Evolutionary conservation across 768 basidiomycete species (phyloP).

Genomic region (Termitomyces sp.): DNA sequence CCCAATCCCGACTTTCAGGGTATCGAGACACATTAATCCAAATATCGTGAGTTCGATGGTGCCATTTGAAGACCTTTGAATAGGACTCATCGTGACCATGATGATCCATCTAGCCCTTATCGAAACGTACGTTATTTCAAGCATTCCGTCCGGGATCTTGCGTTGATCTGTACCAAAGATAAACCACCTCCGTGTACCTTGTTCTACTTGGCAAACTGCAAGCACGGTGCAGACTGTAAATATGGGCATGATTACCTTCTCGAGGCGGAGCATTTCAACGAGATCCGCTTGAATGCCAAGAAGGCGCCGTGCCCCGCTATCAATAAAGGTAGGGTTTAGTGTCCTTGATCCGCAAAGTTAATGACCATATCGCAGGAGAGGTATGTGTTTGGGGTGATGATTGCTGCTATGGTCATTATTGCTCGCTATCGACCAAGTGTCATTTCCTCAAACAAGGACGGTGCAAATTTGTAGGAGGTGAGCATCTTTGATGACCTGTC

Average conservation of each 20-base stretch:
- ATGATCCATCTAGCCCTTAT: slow-evolving; percentile 37
- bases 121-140: slow-evolving; percentile 46
- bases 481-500: slow-evolving; percentile 13
- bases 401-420: slow-evolving; percentile 52
- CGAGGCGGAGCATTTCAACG: slow-evolving; percentile 44
- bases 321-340: slow-evolving; percentile 43
- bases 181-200: slow-evolving; percentile 63
- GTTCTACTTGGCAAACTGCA: slow-evolving; percentile 59
- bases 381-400: slow-evolving; percentile 53
- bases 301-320: slow-evolving; percentile 56
- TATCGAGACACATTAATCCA: slow-evolving; percentile 43
- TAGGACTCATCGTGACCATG: not conserved
- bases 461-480: slow-evolving; percentile 62
- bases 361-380: slow-evolving; percentile 35
- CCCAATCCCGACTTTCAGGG: slow-evolving; percentile 28
- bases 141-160: slow-evolving; percentile 6
- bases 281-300: slow-evolving; percentile 52
- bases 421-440: slow-evolving; percentile 39
- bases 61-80: not conserved
- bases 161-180: slow-evolving; percentile 31
- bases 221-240: slow-evolving; percentile 51
- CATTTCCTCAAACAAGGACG: slow-evolving; percentile 46
- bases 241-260: slow-evolving; percentile 60
- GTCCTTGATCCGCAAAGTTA: slow-evolving; percentile 3
- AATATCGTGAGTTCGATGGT: slow-evolving; percentile 36